Evolutionary conservation across 805 yeast genomes (phyloP), one percentile per base, ranked within the genome.

Genomic region (Myxozyma vanderwaltii): DNA sequence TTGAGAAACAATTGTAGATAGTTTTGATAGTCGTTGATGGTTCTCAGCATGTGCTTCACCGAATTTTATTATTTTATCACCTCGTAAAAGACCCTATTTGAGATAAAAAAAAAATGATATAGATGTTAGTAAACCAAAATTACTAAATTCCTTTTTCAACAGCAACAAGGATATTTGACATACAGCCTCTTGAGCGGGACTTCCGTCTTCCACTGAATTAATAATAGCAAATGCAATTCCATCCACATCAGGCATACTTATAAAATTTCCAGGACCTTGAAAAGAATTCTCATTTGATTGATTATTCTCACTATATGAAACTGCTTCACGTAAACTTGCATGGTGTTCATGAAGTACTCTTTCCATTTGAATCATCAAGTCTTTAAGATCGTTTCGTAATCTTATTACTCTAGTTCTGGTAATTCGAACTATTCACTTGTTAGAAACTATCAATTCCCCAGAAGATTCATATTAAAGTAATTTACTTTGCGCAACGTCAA

Each of bases 371-470:
- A 73, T 70, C 65, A 84, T 69, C 6, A 89, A 73, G 15, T 68
- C 70, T 49, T 76, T 77, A 63, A 85, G 77, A 72, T 92, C 97
- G 68, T 90, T 91, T 58, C 86, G 77, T 40, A 87, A 75, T 53
- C 87, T 76, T 36, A 87, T 83, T 33, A 91, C 82, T 67, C 80
- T 81, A 8, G 84, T 80, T 59, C 97, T 75, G 0, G 85, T 69
- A 8, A 81, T 71, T 54, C 96, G 75, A 12, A 90, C 77, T 36
- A 27, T 44, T 23, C 19, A 8, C 35, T 29, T 27, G 10, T 44
- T 5, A 24, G 12, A 1, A 33, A 36, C 6, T 3, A 17, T 31
- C 17, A 13, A 10, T 3, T 17, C n/a, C 38, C n/a, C n/a, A 19
- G 19, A n/a, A 13, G 43, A 17, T 4, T 35, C 10, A 10, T 26